phyloP scores from a whole-genome alignment of 805 yeast species.

The Candida peoriensis region DNA sequence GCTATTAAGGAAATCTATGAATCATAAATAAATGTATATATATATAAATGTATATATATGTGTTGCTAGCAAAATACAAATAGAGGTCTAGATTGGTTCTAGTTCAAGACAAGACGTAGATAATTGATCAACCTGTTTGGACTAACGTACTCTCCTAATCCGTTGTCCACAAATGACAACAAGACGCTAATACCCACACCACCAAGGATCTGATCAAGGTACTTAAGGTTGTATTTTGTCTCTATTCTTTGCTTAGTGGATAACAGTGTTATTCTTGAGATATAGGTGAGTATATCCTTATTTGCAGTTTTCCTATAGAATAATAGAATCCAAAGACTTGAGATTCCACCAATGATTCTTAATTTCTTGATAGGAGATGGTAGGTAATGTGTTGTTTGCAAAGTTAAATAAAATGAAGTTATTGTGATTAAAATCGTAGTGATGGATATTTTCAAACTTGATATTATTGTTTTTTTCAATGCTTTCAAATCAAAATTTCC shows the following conservation, averaged over 20 bases:
- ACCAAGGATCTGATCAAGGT: conserved; percentile 2
- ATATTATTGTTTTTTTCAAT: not conserved
- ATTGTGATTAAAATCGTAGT: conserved; percentile 1
- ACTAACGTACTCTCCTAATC: not conserved
- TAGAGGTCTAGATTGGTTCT: no score
- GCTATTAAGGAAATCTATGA: no score
- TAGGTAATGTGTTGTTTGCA: not conserved
- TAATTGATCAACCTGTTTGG: conserved; percentile 3
- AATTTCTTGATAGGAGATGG: conserved; percentile 1
- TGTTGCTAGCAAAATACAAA: no score
- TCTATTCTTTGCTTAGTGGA: conserved; percentile 4
- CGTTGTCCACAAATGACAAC: not conserved
- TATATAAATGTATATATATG: no score
- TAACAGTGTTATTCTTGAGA: conserved; percentile 5
- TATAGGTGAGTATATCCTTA: conserved; percentile 2
- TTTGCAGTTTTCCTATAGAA: conserved; percentile 1
- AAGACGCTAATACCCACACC: conserved; percentile 5
- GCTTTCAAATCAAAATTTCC: not conserved
- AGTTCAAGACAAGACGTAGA: not conserved
- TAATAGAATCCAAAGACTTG: conserved; percentile 11
- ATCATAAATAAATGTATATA: no score
- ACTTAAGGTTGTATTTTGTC: not conserved
- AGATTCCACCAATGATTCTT: conserved; percentile 8
- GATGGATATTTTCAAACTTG: conserved; percentile 4
- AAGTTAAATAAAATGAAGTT: conserved; percentile 3